Evolutionary conservation across 129 eudicot species (phyloP), one percentile per base, ranked within the genome.

Genomic region (Pittosporum tobira): DNA sequence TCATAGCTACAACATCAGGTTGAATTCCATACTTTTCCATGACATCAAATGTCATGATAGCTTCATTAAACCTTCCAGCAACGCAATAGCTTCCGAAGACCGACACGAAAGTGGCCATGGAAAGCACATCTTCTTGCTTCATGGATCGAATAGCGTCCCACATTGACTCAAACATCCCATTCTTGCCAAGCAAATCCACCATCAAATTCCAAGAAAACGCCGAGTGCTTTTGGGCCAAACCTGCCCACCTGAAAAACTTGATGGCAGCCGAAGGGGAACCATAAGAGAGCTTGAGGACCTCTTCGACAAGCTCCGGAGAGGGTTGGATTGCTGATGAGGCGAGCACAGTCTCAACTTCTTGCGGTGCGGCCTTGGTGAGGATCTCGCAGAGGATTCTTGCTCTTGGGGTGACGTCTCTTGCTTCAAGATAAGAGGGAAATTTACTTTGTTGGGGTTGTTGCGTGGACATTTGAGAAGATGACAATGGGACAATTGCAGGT

Each of bases 61-160:
- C 97, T 43, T 90, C 94, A 26, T 49, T 66, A 44, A 80, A 30
- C 82, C 78, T 80, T 42, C 93, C 80, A 14, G 61, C 80, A 18
- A 15, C 71, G 66, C 97, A 89, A 46, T 89, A 89, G 47, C 83
- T 89, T 60, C 77, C 87, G 29, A 89, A 85, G 26, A 78, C 85
- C 0, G 84, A 82, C 58, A 78, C 84, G 36, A 90, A 89, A 19
- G 97, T 77, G 3, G 76, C 65, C 52, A 82, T 19, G 0, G 88
- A 64, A 1, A 90, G 64, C 57, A 75, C 51, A 1, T 77, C 81
- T 23, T 85, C 87, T 42, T 71, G 65, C 75, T 71, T 90, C 95
- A 90, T 90, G 2, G 95, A 70, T 69, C 89, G 67, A 52, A 90
- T 78, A 0, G 82, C 95, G 46, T 80, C 97, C 95, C 97, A 90